These are phyloP conservation scores for Saxophila tyrrhenica DNA, from an alignment of 495 filamentous ascomycete species.

Conservation along the genomic window DNA sequence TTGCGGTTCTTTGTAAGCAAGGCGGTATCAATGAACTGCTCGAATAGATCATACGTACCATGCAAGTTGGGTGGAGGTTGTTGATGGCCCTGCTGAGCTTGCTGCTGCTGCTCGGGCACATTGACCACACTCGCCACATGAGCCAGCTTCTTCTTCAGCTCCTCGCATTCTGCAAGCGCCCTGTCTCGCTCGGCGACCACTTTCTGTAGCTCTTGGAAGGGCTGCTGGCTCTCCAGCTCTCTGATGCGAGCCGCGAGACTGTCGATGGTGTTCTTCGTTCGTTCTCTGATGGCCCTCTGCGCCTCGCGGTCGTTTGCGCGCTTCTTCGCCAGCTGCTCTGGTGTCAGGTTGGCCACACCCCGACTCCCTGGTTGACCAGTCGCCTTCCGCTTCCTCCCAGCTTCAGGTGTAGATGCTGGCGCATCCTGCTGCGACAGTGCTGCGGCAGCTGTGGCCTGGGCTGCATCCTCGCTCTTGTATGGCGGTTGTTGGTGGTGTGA, in stretches of 20 bases:
- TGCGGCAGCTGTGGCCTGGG: slow-evolving; percentile 11
- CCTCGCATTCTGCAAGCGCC: slow-evolving; percentile 57
- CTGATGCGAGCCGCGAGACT: slow-evolving; percentile 25
- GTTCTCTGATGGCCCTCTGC: slow-evolving; percentile 33
- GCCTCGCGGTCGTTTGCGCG: slow-evolving; percentile 35
- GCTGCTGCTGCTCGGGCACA: background rate
- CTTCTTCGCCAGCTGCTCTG: slow-evolving; percentile 34
- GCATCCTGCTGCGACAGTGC: slow-evolving; percentile 4
- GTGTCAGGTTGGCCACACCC: slow-evolving; percentile 32
- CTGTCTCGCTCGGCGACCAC: slow-evolving; percentile 26
- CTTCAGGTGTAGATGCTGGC: background rate
- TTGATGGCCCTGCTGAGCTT: background rate
- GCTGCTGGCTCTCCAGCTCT: slow-evolving; percentile 46
- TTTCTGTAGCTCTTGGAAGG: slow-evolving; percentile 65
- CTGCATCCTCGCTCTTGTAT: background rate
- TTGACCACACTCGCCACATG: slow-evolving; percentile 28
- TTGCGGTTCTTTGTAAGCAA: slow-evolving; percentile 4
- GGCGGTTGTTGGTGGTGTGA: background rate
- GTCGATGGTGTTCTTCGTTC: slow-evolving; percentile 31
- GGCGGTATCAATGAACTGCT: slow-evolving; percentile 9
- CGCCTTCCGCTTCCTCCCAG: slow-evolving; percentile 17
- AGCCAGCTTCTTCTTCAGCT: slow-evolving; percentile 51
- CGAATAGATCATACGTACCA: slow-evolving; percentile 14
- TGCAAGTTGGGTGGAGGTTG: slow-evolving; percentile 7
- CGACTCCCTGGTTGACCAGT: slow-evolving; percentile 17